Base-by-base conservation (phyloP, 1,139 yeast genomes). In the Yamadazyma buinensis region DNA sequence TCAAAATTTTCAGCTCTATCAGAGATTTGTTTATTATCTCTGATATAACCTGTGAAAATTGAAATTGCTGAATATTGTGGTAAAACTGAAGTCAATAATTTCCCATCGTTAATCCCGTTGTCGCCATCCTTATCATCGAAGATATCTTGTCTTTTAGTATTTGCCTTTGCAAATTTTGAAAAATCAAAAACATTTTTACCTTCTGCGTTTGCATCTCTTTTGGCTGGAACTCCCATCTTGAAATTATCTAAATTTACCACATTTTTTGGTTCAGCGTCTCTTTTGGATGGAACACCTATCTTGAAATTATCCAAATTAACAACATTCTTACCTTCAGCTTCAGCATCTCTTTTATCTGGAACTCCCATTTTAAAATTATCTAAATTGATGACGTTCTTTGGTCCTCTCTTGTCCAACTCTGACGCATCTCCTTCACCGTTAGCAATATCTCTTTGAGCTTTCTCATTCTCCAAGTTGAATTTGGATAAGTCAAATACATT, bases 21-120 rank as follows among this genome's bases (percentile, higher is more conserved):
- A 20, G 70, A 63, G 17, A 77, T 47, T 5, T 60, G 67, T n/a
- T 61, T 51, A 44, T 71, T 59, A 45, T 77, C 81, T 38, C 85
- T 63, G 20, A 79, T 53, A 48, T 78, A 78, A 1, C 75, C 71
- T 2, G 82, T 62, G 51, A 78, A 75, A 2, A 78, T 59, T 2
- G 78, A 67, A 28, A 77, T 63, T 12, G 59, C 57, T 21, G 53
- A 54, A 32, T 65, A 55, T 43, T 72, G 76, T 5, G 78, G 72
- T 28, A 68, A 57, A 20, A 66, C 36, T 2, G 46, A 36, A 24
- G 45, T 47, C 13, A 46, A 37, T 13, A 46, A 38, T 11, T 33
- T 12, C 2, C 12, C 30, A 18, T 39, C 38, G 29, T 38, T 43
- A 10, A 36, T 31, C 17, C 36, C 35, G 6, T 6, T 15, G 7